Evolutionary conservation across 345 rosid species (phyloP).

Genomic region (Salix viminalis): DNA sequence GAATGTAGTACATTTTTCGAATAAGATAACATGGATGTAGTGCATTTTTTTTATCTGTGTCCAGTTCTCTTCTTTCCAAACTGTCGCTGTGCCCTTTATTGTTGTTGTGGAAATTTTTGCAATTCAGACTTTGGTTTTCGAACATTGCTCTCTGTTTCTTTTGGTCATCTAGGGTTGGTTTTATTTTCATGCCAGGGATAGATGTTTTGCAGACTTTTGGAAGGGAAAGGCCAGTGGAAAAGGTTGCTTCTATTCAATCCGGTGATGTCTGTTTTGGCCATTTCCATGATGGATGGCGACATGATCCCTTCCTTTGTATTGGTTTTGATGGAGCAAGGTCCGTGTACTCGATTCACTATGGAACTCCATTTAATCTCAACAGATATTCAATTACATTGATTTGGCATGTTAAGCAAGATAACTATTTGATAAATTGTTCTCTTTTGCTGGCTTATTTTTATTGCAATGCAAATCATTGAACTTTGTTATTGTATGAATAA

Average conservation of each 20-base stretch:
- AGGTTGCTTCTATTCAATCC: slow-evolving; percentile 81
- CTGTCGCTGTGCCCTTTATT: neutral
- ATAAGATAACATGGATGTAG: neutral
- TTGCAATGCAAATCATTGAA: neutral
- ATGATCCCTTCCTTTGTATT: slow-evolving; percentile 72
- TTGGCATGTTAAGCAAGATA: neutral
- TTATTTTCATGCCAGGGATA: slow-evolving; percentile 79
- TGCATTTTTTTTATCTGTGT: neutral
- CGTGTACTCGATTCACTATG: slow-evolving; percentile 12
- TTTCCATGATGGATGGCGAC: slow-evolving; percentile 91
- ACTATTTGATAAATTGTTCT: neutral
- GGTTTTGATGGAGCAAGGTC: slow-evolving; percentile 79
- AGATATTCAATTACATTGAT: neutral
- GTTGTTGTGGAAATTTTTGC: neutral
- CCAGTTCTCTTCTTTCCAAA: neutral
- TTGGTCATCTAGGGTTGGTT: slow-evolving; percentile 71
- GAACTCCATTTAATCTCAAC: neutral
- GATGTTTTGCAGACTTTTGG: slow-evolving; percentile 99
- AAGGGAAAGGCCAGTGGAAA: slow-evolving; percentile 95
- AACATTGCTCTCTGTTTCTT: neutral
- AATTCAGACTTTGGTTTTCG: neutral
- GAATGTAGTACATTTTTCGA: neutral
- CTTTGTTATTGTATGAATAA: neutral
- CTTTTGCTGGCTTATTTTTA: neutral
- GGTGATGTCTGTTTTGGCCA: slow-evolving; percentile 81